phyloP scores from a whole-genome alignment of 192 early-diverging fungal species.

The Entomortierella parvispora region DNA sequence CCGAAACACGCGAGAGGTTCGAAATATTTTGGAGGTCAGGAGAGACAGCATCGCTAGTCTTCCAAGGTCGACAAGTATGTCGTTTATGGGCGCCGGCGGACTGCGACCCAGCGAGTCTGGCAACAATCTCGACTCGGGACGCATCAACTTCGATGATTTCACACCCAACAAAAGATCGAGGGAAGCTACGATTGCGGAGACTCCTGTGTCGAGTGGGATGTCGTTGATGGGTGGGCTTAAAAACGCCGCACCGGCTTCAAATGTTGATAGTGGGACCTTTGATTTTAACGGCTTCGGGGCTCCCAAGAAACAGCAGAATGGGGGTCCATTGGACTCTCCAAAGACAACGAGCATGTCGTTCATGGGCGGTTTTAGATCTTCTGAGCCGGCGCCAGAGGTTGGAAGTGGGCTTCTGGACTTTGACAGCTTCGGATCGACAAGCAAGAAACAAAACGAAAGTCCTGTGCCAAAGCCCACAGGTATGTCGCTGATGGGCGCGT shows the following conservation, averaged over 20 bases:
- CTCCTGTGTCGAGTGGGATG: conserved; percentile 9
- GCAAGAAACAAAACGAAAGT: conserved; percentile 9
- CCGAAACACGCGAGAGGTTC: conserved; percentile 8
- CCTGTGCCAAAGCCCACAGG: conserved; percentile 2
- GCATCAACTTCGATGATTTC: conserved; percentile 22
- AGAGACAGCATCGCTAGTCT: conserved; percentile 24
- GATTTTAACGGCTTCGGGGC: conserved; percentile 34
- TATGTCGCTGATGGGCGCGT: conserved; percentile 41
- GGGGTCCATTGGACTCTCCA: neutral
- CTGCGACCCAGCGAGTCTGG: neutral
- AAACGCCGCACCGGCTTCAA: neutral
- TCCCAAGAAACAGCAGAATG: conserved; percentile 11
- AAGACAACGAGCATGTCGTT: conserved; percentile 16
- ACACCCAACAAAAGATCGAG: neutral
- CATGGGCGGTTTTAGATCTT: conserved; percentile 18
- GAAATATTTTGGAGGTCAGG: conserved; percentile 25
- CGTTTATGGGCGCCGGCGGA: conserved; percentile 24
- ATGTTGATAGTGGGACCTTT: conserved; percentile 6
- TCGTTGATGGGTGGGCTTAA: conserved; percentile 23
- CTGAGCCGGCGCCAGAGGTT: neutral
- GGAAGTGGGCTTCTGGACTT: conserved; percentile 36
- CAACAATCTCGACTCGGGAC: conserved; percentile 6
- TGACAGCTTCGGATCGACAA: conserved; percentile 17
- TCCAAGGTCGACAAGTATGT: conserved; percentile 17
- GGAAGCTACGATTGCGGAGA: neutral